Base-by-base conservation (phyloP, 306 rosid genomes). In the Argentina anserina region DNA sequence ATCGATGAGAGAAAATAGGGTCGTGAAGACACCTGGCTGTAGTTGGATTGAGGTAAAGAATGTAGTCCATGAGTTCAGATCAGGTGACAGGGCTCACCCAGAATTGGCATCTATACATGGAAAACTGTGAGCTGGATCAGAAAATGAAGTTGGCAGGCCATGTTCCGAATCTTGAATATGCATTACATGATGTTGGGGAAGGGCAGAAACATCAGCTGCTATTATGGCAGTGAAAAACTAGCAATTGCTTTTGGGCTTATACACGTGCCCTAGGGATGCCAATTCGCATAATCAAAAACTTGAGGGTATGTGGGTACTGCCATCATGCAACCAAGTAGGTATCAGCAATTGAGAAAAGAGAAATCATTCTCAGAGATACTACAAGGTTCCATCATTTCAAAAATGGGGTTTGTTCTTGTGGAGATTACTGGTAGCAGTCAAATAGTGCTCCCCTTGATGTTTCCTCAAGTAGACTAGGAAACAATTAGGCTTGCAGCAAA, bases 221-320 rank as follows among this genome's bases (percentile, higher is more conserved):
- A 71, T 73, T 92, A 42, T 79, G 84, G 90, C 98, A 84, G 98
- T 70, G 98, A 92, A 76, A 92, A 92, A 74, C 78, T 92, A 46
- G 98, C 98, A 71, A 87, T 92, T 78, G 94, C 91, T 29, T 88
- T 84, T 11, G 96, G 96, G 71, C 87, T 92, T 72, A 36, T 92
- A n/a, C 86, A 85, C 61, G 73, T 83, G 72, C 86, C 91, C 12
- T 58, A 5, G 92, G 88, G 55, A 76, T 71, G 74, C 92, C 90
- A 39, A 88, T 92, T 49, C 85, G 91, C 31, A 87, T 92, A 47
- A 90, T 92, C 60, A 92, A 90, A 61, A 92, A 92, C 89, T 80
- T 85, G 86, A 90, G 98, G 81, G 86, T 92, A 12, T 88, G 95
- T 79, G 98, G 98, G 55, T 96, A 90, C 81, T 92, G 98, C 74